Conservation (phyloP, 2,329 filamentous ascomycete species). For the Phoma sp. region DNA sequence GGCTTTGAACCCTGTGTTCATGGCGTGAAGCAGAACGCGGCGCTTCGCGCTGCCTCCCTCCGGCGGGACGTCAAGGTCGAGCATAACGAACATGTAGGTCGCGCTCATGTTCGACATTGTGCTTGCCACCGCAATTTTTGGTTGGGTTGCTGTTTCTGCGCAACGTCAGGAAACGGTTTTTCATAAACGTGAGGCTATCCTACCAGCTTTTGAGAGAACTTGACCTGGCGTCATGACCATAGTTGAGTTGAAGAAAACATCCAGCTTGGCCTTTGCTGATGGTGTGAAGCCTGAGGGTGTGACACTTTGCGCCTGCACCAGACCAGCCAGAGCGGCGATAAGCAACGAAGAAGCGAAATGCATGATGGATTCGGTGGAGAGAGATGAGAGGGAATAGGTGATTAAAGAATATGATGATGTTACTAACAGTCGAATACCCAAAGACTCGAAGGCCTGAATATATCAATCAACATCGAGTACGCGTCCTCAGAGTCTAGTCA, state of each 20-base stretch:
- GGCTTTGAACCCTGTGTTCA: slow-evolving; percentile 44
- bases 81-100: slow-evolving; percentile 46
- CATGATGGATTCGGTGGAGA: slow-evolving; percentile 22
- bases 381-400: neutral
- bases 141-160: slow-evolving; percentile 35
- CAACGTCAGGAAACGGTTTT: slow-evolving; percentile 10
- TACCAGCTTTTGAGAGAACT: slow-evolving; percentile 38
- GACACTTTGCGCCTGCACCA: slow-evolving; percentile 39
- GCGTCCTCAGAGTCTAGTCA: slow-evolving; percentile 28
- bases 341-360: slow-evolving; percentile 33
- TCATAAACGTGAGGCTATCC: neutral
- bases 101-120: slow-evolving; percentile 20
- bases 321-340: slow-evolving; percentile 27
- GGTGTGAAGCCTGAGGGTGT: slow-evolving; percentile 41
- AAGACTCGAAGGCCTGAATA: slow-evolving; percentile 21
- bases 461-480: slow-evolving; percentile 24
- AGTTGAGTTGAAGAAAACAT: slow-evolving; percentile 42
- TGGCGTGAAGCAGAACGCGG: slow-evolving; percentile 41
- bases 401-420: neutral
- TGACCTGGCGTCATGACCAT: slow-evolving; percentile 38
- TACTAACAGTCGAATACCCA: neutral
- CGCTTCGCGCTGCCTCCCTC: slow-evolving; percentile 30
- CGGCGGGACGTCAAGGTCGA: slow-evolving; percentile 45
- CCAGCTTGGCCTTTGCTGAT: slow-evolving; percentile 33
- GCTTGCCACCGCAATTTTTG: slow-evolving; percentile 36